These are phyloP conservation scores for Naematelia encephala DNA, from an alignment of 768 basidiomycete genomes.

Conservation along the genomic window DNA sequence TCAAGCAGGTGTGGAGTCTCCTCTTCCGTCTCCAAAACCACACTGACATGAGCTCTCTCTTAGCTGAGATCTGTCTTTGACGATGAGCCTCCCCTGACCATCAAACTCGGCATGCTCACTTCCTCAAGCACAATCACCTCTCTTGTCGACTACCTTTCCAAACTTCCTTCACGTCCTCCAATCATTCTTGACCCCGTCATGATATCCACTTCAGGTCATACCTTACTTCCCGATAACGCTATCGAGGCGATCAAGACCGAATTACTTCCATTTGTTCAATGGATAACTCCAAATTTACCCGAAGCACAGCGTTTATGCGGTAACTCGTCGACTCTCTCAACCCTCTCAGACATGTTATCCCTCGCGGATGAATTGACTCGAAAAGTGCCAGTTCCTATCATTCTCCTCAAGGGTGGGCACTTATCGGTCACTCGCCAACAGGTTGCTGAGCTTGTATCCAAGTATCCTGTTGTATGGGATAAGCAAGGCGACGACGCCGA, in stretches of 20 bases:
- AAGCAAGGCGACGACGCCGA: slow-evolving; percentile 32
- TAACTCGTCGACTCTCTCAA: slow-evolving; percentile 29
- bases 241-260: slow-evolving; percentile 60
- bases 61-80: slow-evolving; percentile 69
- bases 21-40: not conserved
- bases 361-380: slow-evolving; percentile 50
- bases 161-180: slow-evolving; percentile 52
- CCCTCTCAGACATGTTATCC: slow-evolving; percentile 61
- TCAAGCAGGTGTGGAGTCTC: slow-evolving; percentile 61
- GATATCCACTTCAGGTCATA: slow-evolving; percentile 84
- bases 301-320: slow-evolving; percentile 66
- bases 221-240: slow-evolving; percentile 66
- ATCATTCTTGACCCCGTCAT: slow-evolving; percentile 86
- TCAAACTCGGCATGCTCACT: slow-evolving; percentile 90
- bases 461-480: slow-evolving; percentile 44
- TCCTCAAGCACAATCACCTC: slow-evolving; percentile 58
- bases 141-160: slow-evolving; percentile 60
- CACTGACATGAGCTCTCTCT: slow-evolving; percentile 5
- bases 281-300: slow-evolving; percentile 80
- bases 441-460: slow-evolving; percentile 49
- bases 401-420: slow-evolving; percentile 86
- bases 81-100: slow-evolving; percentile 67
- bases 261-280: slow-evolving; percentile 66
- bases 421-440: slow-evolving; percentile 56
- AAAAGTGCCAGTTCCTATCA: slow-evolving; percentile 57